Base-by-base conservation (phyloP, 305 asterid genomes). In the Lippia alba region DNA sequence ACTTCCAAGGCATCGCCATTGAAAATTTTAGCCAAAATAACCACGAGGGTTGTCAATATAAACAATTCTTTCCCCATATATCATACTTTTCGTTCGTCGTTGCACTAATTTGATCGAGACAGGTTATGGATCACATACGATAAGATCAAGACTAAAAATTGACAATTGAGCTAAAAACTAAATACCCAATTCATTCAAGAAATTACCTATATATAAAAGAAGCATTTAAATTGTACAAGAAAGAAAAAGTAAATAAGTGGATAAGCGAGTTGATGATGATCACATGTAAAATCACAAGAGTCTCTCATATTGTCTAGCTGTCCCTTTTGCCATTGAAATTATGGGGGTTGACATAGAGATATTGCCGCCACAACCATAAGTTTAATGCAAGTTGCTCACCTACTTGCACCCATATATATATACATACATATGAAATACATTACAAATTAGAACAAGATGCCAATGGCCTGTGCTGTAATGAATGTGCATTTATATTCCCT, bases 261-360 rank as follows among this genome's bases (percentile, higher is more conserved):
- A 54, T 40, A 61, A 18, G 63, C 24, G 39, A 14, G 56, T 46
- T 19, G 57, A 1, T 57, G 8, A 63, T 53, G 69, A 70, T 78
- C 82, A 78, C 82, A 78, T 78, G 77, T 70, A 67, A 40, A 44
- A 44, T 76, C 80, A 75, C 78, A 69, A 54, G 74, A 53, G 20
- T 65, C 73, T 2, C 6, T 2, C 67, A 71, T 40, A 44, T 59
- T 15, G 12, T 1, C 49, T 64, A 68, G 74, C 66, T 68, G 74
- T 70, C 71, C 70, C 64, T 64, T 8, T 19, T 33, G 20, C 56
- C 68, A 49, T 56, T 67, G 59, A 73, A 73, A 44, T 73, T 66
- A 69, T 57, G 64, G 6, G 74, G 71, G 76, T 74, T 78, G 79
- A 78, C 79, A 78, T 74, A 64, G 79, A 78, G 76, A 78, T 74